phyloP scores from a whole-genome alignment of 441 rosid genomes.

The Gossypium schwendimanii region DNA sequence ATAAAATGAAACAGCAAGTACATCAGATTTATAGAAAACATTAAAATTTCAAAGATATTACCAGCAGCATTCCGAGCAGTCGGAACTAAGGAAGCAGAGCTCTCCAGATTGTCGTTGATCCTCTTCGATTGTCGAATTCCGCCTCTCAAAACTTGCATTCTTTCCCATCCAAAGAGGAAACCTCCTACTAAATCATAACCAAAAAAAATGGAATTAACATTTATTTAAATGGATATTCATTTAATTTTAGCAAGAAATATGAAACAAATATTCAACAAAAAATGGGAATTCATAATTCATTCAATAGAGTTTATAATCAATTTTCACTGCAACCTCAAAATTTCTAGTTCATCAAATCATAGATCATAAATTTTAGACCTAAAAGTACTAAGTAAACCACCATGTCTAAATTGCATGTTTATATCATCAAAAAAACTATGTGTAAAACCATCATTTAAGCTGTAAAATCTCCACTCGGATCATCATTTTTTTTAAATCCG shows the following conservation, averaged over 20 bases:
- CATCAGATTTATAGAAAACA: slow-evolving; percentile 6
- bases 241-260: background rate
- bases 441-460: slow-evolving; percentile 2
- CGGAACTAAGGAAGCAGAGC: slow-evolving; percentile 31
- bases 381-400: background rate
- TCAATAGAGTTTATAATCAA: background rate
- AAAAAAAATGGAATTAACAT: background rate
- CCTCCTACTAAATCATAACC: slow-evolving; percentile 10
- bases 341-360: background rate
- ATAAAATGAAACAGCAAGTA: slow-evolving; percentile 13
- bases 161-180: slow-evolving; percentile 31
- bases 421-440: slow-evolving; percentile 8
- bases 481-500: background rate
- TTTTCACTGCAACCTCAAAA: background rate
- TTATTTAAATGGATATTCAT: background rate
- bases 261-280: background rate
- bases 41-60: slow-evolving; percentile 12
- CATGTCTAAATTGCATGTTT: background rate
- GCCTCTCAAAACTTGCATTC: slow-evolving; percentile 39
- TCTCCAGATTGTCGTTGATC: slow-evolving; percentile 33
- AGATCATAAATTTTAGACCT: background rate
- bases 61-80: slow-evolving; percentile 28
- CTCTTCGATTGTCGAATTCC: slow-evolving; percentile 39
- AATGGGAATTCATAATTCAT: background rate
- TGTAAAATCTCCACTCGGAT: background rate